Evolutionary conservation across 148 eudicot genomes (phyloP), one percentile per base, ranked within the genome.

Genomic region (Bassia scoparia): DNA sequence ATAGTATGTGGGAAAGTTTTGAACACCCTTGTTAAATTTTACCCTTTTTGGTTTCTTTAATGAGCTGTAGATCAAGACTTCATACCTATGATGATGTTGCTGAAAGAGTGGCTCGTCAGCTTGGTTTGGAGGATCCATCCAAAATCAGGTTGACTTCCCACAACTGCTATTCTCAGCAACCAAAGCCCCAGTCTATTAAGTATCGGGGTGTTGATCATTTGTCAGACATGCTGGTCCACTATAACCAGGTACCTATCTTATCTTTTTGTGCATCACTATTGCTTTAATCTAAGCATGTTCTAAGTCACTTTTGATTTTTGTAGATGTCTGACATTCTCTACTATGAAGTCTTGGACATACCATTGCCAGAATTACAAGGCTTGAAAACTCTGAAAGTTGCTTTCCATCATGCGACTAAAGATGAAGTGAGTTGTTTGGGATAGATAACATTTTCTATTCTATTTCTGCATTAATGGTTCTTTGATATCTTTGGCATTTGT

Each of bases 91-190:
- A 91, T 59, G 93, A 95, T 35, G 91, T 95, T 43, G 87, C 98
- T 53, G 82, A 83, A 61, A 88, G 61, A 71, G n/a, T n/a, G n/a
- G n/a, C n/a, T n/a, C n/a, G n/a, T n/a, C n/a, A n/a, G n/a, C 81
- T 95, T 74, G 88, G 89, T 64, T 44, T 95, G 82, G 89, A 89
- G 59, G 98, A 95, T 82, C 90, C 96, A 71, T 87, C 97, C 48
- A 95, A 89, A 77, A 88, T 95, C 74, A 84, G 98, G 85, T 86
- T 95, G 54, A 95, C 98, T 29, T 84, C 96, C 78, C 97, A 95
- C 65, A 91, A 91, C 75, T 87, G 93, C 78, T 89, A 91, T 77
- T 89, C 92, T 74, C 98, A 91, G 83, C 97, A 91, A 86, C 97
- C 98, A 29, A 95, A 86, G 71, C 93, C 98, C 50, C 87, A 83